Conservation (phyloP, 1,139 yeast genomes). For the Suhomyces kunorum region DNA sequence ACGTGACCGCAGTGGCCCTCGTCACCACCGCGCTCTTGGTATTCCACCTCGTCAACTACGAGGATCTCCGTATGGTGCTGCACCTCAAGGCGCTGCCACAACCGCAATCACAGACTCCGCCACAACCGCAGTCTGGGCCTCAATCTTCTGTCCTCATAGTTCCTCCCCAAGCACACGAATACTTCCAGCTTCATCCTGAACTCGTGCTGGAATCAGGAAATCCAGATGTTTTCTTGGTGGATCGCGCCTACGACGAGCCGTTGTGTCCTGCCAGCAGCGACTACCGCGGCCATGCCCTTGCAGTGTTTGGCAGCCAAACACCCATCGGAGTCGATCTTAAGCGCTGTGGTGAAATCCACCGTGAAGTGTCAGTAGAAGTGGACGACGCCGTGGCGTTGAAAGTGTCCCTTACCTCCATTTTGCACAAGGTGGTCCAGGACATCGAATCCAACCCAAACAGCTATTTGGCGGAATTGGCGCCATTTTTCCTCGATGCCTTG, state of each 20-base stretch:
- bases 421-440: constrained; percentile 12
- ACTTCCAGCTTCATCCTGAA: constrained; percentile 3
- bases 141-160: too few relatives aligned
- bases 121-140: too few relatives aligned
- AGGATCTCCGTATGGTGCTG: constrained; percentile 3
- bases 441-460: constrained; percentile 13
- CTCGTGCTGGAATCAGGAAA: not conserved
- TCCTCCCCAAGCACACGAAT: constrained; percentile 5
- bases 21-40: constrained; percentile 9
- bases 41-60: constrained; percentile 8
- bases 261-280: constrained; percentile 1
- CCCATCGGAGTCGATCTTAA: constrained; percentile 11
- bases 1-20: constrained; percentile 8
- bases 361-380: constrained; percentile 10
- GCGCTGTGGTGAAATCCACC: constrained; percentile 11
- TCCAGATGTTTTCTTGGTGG: not conserved
- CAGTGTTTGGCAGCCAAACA: constrained; percentile 12
- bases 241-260: constrained; percentile 3
- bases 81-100: not conserved
- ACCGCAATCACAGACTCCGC: not conserved
- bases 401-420: constrained; percentile 11
- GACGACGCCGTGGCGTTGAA: constrained; percentile 13
- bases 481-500: constrained; percentile 18
- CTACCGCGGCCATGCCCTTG: constrained; percentile 10
- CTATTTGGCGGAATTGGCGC: constrained; percentile 18